A percentile compares a stretch with the other conserved stretches of the same genome.
These are phyloP conservation scores for Senecio squalidus DNA, from an alignment of 140 eudicot genomes.

Conservation along the genomic window DNA sequence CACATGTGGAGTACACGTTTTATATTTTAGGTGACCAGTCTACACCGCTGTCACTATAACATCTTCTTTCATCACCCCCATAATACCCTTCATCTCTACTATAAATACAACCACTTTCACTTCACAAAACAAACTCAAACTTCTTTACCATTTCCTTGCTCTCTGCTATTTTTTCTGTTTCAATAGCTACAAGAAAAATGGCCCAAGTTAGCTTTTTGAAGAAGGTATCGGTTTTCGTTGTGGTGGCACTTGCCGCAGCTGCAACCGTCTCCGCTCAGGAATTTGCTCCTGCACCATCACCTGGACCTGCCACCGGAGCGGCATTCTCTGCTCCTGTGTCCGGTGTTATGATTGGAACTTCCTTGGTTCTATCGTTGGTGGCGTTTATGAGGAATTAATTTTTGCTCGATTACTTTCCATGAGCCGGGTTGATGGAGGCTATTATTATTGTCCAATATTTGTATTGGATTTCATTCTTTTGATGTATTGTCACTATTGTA, in stretches of 20 bases:
- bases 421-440: too few species aligned
- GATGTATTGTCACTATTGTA: constrained; percentile 3
- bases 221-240: constrained; percentile 17
- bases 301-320: constrained; percentile 14
- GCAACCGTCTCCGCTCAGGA: constrained; percentile 29
- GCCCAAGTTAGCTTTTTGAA: constrained; percentile 33
- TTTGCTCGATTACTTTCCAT: constrained; percentile 9
- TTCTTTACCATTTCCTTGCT: too few species aligned
- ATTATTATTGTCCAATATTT: constrained; percentile 16
- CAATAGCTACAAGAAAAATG: too few species aligned
- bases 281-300: constrained; percentile 19
- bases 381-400: constrained; percentile 25
- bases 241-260: constrained; percentile 17
- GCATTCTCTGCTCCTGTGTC: constrained; percentile 32
- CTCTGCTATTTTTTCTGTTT: too few species aligned
- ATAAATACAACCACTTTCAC: too few species aligned
- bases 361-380: constrained; percentile 25
- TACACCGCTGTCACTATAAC: too few species aligned
- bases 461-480: constrained; percentile 27
- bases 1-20: too few species aligned
- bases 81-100: too few species aligned
- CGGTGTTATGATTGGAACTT: constrained; percentile 21
- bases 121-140: too few species aligned
- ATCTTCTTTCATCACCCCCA: constrained; percentile 9
- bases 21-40: constrained; percentile 17